Conservation (phyloP, 2,329 filamentous ascomycete species). For the Sclerotinia borealis region DNA sequence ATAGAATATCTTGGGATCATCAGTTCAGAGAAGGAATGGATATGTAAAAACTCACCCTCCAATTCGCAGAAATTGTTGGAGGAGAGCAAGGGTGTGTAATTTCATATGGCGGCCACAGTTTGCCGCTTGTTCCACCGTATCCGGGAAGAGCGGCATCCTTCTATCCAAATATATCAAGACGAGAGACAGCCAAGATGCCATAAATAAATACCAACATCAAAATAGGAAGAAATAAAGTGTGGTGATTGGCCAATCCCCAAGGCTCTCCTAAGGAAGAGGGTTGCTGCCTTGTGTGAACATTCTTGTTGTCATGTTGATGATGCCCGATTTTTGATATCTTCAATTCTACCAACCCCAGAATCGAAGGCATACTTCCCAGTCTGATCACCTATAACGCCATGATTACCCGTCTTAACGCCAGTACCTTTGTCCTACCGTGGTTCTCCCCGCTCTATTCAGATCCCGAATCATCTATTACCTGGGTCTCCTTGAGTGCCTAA, state of each 20-base stretch:
- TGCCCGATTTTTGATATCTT: not conserved
- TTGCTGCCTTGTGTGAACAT: not conserved
- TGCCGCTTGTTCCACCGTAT: not conserved
- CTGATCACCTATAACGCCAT: not conserved
- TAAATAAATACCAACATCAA: not conserved
- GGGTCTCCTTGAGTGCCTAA: slow-evolving; percentile 32
- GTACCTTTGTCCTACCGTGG: not conserved
- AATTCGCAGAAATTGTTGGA: not conserved
- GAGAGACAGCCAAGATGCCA: not conserved
- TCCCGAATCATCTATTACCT: slow-evolving; percentile 18
- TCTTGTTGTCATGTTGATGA: not conserved
- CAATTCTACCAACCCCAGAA: not conserved
- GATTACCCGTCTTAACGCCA: not conserved
- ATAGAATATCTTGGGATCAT: not conserved
- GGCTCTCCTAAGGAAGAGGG: not conserved
- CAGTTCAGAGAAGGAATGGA: not conserved
- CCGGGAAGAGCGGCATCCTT: not conserved
- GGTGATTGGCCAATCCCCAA: not conserved
- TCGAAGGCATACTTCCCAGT: not conserved
- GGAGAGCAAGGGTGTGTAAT: not conserved
- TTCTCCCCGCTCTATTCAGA: slow-evolving; percentile 5
- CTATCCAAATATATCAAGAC: not conserved
- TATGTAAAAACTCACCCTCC: not conserved
- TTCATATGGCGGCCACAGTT: not conserved
- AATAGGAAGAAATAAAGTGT: no score